Conservation (phyloP, 441 rosid species). For the Erysimum cheiri region DNA sequence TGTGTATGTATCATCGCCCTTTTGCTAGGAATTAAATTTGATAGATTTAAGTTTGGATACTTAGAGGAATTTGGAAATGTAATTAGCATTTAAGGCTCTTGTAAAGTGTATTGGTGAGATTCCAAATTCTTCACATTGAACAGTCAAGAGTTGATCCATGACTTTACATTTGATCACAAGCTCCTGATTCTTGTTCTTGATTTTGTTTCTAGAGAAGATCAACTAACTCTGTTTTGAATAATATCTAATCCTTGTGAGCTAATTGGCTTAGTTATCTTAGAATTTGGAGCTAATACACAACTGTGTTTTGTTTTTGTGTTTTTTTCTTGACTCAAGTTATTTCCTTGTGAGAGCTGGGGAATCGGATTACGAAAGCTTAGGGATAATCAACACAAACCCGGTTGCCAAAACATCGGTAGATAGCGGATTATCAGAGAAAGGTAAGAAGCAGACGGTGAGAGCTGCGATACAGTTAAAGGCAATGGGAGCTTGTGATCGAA, state of each 20-base stretch:
- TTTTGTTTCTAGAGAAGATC: background rate
- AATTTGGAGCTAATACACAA: slow-evolving; percentile 14
- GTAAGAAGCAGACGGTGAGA: slow-evolving; percentile 76
- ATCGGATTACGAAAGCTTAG: slow-evolving; percentile 77
- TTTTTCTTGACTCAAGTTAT: slow-evolving; percentile 55
- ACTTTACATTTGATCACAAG: background rate
- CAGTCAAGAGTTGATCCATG: background rate
- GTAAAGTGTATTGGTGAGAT: slow-evolving; percentile 8
- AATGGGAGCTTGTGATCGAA: slow-evolving; percentile 75
- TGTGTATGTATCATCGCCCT: background rate
- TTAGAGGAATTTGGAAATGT: background rate
- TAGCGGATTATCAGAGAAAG: slow-evolving; percentile 78
- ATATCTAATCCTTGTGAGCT: background rate
- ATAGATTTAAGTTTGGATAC: background rate
- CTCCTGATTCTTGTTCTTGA: background rate
- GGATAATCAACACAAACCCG: slow-evolving; percentile 88
- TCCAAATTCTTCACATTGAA: background rate
- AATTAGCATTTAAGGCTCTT: background rate
- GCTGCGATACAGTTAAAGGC: slow-evolving; percentile 75
- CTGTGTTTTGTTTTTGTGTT: slow-evolving; percentile 17
- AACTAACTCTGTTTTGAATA: background rate
- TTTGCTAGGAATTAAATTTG: background rate
- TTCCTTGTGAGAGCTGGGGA: slow-evolving; percentile 91
- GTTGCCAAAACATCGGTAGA: slow-evolving; percentile 89
- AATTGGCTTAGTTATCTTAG: background rate